A percentile compares a stretch with the other conserved stretches of the same genome.
These are phyloP conservation scores for Thermomucor indicae-seudaticae DNA, from an alignment of 371 early-diverging fungal species.

Conservation along the genomic window DNA sequence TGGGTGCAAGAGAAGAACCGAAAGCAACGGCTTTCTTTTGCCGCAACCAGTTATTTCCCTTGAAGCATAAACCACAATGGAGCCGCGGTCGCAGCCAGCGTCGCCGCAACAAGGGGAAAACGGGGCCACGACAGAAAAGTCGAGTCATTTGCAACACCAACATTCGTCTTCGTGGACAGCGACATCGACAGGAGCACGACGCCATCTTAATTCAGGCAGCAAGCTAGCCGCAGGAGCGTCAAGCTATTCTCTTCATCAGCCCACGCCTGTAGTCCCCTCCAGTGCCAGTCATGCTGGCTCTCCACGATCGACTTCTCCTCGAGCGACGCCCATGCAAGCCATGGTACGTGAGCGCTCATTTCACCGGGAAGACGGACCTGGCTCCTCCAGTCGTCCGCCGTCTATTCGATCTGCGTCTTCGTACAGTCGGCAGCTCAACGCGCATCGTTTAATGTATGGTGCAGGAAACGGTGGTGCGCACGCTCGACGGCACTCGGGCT, in stretches of 20 bases:
- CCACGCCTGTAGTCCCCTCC: neutral
- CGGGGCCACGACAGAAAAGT: neutral
- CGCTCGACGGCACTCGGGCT: conserved; percentile 47
- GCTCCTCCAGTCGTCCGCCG: conserved; percentile 24
- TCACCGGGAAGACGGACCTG: conserved; percentile 28
- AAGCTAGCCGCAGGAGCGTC: no score
- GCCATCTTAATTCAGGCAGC: neutral
- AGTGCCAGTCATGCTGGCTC: neutral
- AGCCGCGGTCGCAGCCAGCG: neutral
- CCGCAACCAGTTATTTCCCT: neutral
- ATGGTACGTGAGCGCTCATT: conserved; percentile 34
- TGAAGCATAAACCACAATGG: neutral
- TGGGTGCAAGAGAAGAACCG: neutral
- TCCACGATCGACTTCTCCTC: conserved; percentile 5
- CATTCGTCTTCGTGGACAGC: neutral
- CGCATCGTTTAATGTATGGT: conserved; percentile 19
- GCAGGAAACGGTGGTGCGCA: conserved; percentile 28
- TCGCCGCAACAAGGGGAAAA: neutral
- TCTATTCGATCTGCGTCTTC: conserved; percentile 43
- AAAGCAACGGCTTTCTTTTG: neutral
- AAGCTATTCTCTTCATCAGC: neutral
- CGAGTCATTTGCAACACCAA: neutral
- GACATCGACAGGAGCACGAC: neutral
- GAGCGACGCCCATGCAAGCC: conserved; percentile 2
- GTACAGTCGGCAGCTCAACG: conserved; percentile 23